Base-by-base conservation (phyloP, 768 basidiomycete species). In the Pholiota molesta region DNA sequence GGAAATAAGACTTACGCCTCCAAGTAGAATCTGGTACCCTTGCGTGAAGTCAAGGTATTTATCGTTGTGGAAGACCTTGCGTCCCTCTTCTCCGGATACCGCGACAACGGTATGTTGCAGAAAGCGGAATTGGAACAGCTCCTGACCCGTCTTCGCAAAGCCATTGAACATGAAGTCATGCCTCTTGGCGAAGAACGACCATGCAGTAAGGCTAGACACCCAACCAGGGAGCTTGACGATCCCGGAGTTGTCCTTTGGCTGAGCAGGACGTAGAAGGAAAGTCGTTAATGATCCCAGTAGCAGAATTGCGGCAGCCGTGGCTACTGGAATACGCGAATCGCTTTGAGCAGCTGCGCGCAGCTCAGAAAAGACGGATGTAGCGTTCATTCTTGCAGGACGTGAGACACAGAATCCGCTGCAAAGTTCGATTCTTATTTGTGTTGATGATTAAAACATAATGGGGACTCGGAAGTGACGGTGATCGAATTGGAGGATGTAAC, bases 1-100 rank as follows among this genome's bases (percentile, higher is more conserved):
- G 9, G 29, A 9, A 52, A 47, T 19, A 17, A 68, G 57, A 29
- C 66, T 37, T 26, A 66, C 73, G 29, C 66, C 73, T 17, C 74
- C 75, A 59, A 73, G 68, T 8, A 77, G 67, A 35, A 76, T 67
- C 54, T 65, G 71, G 47, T 76, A 77, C 33, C 76, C 76, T 64
- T 76, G 73, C 19, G 49, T 62, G 49, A 74, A 68, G 54, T 66
- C 68, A 4, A 77, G 62, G 31, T 59, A 64, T 40, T 69, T 70
- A 39, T 72, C 66, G 31, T 71, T 68, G 57, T 75, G 74, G 58
- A 75, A 76, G 0, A 66, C 62, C 33, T 74, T 72, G 3, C 75
- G 65, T 10, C 58, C 57, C 5, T 62, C 57, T 21, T 68, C 66
- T 23, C 69, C 68, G 9, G 55, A 45, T 28, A 70, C 28, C 0